phyloP scores from a whole-genome alignment of 73 alveolate species.

The Paramecium sonneborni region DNA sequence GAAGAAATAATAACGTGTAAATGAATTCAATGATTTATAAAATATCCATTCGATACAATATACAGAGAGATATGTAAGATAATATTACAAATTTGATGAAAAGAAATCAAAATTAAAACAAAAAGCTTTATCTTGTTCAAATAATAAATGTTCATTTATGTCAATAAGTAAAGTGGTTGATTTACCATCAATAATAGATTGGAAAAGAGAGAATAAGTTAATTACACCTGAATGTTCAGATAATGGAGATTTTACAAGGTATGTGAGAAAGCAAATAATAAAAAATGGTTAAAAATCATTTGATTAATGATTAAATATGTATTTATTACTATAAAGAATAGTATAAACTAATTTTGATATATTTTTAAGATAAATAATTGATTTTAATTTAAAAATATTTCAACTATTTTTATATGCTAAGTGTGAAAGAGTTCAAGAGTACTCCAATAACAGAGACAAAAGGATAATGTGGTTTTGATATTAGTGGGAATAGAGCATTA shows the following conservation, averaged over 20 bases:
- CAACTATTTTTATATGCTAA: background rate
- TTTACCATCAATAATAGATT: background rate
- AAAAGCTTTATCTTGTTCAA: background rate
- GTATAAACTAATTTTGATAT: no score
- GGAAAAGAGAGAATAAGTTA: background rate
- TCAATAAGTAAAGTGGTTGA: background rate
- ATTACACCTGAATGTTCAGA: background rate
- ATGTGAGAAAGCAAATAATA: background rate
- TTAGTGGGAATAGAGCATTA: background rate
- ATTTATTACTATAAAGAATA: background rate
- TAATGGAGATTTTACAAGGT: background rate
- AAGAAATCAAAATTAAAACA: background rate
- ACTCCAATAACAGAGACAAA: background rate
- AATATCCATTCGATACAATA: background rate
- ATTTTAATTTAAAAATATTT: background rate
- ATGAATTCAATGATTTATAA: background rate
- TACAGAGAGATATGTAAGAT: background rate
- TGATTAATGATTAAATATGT: background rate
- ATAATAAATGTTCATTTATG: background rate
- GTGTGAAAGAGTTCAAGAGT: background rate
- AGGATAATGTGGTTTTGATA: background rate
- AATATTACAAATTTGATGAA: background rate
- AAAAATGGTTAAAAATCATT: background rate
- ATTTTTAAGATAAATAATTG: background rate
- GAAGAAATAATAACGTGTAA: background rate